Evolutionary conservation across 305 asterid genomes (phyloP).

Genomic region (Fraxinus latifolia): DNA sequence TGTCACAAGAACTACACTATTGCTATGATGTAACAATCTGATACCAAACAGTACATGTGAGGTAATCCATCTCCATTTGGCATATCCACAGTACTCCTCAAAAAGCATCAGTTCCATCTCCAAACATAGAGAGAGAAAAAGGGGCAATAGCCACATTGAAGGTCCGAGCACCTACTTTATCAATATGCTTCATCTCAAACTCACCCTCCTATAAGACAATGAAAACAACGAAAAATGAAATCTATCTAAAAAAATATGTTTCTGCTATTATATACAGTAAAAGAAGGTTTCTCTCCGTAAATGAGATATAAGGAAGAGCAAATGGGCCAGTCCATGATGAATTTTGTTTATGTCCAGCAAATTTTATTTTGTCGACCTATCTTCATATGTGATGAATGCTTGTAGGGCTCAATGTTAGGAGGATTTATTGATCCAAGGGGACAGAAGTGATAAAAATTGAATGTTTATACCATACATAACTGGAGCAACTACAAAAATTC

Average conservation of each 20-base stretch:
- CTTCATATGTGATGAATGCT: neutral
- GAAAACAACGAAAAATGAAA: constrained; percentile 6
- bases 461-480: neutral
- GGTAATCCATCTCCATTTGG: neutral
- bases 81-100: constrained; percentile 25
- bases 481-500: neutral
- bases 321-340: neutral
- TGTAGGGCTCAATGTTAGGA: neutral
- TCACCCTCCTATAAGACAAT: constrained; percentile 59
- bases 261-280: neutral
- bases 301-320: neutral
- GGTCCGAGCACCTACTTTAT: constrained; percentile 47
- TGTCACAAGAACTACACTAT: neutral
- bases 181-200: constrained; percentile 82
- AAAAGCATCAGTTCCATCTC: constrained; percentile 41
- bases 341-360: neutral
- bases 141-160: constrained; percentile 75
- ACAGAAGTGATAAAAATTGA: neutral
- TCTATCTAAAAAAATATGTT: neutral
- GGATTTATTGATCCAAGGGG: neutral
- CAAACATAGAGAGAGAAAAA: constrained; percentile 62
- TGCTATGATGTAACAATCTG: neutral
- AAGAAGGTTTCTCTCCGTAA: neutral
- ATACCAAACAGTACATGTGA: constrained; percentile 9
- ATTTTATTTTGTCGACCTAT: neutral